phyloP scores from a whole-genome alignment of 2,329 filamentous ascomycete species.

The Ceratocystiopsis sp. region DNA sequence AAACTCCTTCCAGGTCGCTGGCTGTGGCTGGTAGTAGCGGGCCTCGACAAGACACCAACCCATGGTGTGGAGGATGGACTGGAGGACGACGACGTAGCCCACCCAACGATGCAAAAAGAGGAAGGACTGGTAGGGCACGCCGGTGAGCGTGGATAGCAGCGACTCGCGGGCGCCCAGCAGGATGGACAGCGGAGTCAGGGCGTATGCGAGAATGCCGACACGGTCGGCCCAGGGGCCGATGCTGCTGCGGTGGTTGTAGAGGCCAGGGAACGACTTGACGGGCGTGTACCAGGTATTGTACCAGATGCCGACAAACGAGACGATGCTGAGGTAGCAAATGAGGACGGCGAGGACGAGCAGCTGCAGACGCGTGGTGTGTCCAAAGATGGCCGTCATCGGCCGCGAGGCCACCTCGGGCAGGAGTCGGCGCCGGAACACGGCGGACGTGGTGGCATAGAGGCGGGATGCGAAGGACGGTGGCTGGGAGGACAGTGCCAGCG shows the following conservation, averaged over 20 bases:
- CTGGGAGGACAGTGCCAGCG: no score
- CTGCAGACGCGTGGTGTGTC: slow-evolving; percentile 51
- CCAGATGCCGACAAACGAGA: slow-evolving; percentile 50
- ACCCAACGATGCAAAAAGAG: slow-evolving; percentile 65
- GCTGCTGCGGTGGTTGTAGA: slow-evolving; percentile 46
- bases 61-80: slow-evolving; percentile 52
- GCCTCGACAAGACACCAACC: slow-evolving; percentile 32
- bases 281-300: slow-evolving; percentile 58
- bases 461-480: no score
- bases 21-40: slow-evolving; percentile 25
- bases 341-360: slow-evolving; percentile 42
- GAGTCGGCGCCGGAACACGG: slow-evolving; percentile 28
- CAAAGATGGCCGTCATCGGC: slow-evolving; percentile 31
- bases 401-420: slow-evolving; percentile 39
- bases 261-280: slow-evolving; percentile 33
- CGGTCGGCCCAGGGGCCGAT: slow-evolving; percentile 54
- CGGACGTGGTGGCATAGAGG: slow-evolving; percentile 3
- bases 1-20: slow-evolving; percentile 35
- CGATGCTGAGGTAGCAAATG: slow-evolving; percentile 45
- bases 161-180: slow-evolving; percentile 53
- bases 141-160: slow-evolving; percentile 50
- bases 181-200: slow-evolving; percentile 53
- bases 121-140: slow-evolving; percentile 60
- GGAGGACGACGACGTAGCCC: slow-evolving; percentile 54
- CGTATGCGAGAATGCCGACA: slow-evolving; percentile 54